These are phyloP conservation scores for Xerophyta viscosa DNA, from an alignment of 106 monocot genomes.

Conservation along the genomic window DNA sequence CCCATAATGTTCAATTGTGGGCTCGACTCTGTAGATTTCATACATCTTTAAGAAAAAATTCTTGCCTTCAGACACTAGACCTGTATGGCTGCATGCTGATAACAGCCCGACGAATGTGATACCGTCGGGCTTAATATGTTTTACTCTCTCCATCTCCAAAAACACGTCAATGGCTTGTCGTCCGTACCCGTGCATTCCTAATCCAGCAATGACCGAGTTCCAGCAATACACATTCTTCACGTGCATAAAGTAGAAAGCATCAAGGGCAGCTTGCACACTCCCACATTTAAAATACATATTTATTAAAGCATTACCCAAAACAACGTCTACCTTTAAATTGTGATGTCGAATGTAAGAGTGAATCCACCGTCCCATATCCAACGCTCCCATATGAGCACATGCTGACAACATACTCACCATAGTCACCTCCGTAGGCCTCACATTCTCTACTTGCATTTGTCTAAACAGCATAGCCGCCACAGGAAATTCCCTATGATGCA, in stretches of 20 bases:
- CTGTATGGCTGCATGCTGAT: conserved; percentile 54
- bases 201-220: conserved; percentile 50
- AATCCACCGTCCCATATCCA: conserved; percentile 49
- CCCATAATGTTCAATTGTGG: conserved; percentile 54
- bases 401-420: conserved; percentile 55
- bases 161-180: conserved; percentile 33
- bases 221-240: conserved; percentile 50
- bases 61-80: conserved; percentile 40
- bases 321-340: conserved; percentile 29
- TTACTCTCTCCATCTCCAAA: conserved; percentile 22
- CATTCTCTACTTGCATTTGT: conserved; percentile 35
- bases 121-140: conserved; percentile 26
- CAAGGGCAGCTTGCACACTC: conserved; percentile 25
- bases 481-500: conserved; percentile 38
- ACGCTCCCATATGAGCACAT: conserved; percentile 43
- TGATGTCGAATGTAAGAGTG: conserved; percentile 32
- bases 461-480: conserved; percentile 23
- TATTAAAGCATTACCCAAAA: conserved; percentile 55
- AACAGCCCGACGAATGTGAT: conserved; percentile 50
- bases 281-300: conserved; percentile 71
- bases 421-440: conserved; percentile 34
- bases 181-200: conserved; percentile 48
- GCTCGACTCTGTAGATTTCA: conserved; percentile 22
- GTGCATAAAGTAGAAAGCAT: conserved; percentile 26
- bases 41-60: conserved; percentile 35